These are phyloP conservation scores for Powellomyces hirtus DNA, from an alignment of 192 early-diverging fungal genomes.

Conservation along the genomic window DNA sequence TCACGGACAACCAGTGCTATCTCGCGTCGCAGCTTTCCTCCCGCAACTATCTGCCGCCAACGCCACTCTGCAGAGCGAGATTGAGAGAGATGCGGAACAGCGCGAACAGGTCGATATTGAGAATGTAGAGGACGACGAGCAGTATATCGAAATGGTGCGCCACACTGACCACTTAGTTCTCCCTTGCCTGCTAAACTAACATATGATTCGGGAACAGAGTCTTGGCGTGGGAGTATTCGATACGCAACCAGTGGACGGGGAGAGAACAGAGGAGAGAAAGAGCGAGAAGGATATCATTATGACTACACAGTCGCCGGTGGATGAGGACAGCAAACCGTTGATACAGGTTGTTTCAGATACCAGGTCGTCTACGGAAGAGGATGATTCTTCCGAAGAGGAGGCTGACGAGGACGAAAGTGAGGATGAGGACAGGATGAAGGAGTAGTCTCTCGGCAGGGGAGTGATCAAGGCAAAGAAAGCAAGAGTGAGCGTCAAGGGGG, in stretches of 20 bases:
- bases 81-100: not conserved
- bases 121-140: constrained; percentile 48
- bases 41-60: constrained; percentile 16
- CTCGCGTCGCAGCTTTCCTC: constrained; percentile 17
- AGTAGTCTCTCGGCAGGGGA: no score
- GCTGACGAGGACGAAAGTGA: not conserved
- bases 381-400: not conserved
- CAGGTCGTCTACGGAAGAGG: not conserved
- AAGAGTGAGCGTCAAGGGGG: no score
- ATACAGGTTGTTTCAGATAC: constrained; percentile 3
- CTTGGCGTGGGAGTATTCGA: constrained; percentile 18
- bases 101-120: constrained; percentile 51
- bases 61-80: not conserved
- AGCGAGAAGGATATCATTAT: not conserved
- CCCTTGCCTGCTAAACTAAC: not conserved
- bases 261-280: not conserved
- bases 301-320: not conserved
- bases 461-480: no score
- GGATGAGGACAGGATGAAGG: no score
- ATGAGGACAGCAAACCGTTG: not conserved
- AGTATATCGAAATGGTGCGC: constrained; percentile 48
- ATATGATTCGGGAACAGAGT: not conserved
- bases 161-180: not conserved
- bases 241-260: not conserved
- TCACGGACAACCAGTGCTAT: not conserved